Evolutionary conservation across 2,329 filamentous ascomycete species (phyloP).

Genomic region (Microsporum audouinii): DNA sequence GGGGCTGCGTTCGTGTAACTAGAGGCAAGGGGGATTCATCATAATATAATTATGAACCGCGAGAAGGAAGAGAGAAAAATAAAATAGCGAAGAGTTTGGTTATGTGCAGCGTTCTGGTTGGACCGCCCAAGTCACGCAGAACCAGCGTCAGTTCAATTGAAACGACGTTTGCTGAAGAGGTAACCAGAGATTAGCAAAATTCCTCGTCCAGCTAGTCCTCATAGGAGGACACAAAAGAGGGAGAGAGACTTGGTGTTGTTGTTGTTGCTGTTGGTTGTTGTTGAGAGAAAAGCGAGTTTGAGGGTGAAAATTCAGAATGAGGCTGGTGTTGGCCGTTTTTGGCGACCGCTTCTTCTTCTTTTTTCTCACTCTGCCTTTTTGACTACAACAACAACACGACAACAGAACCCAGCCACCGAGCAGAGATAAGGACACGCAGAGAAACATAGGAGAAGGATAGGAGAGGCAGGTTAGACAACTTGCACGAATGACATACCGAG

Average conservation of each 20-base stretch:
- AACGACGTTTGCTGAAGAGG: background rate
- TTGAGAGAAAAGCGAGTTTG: background rate
- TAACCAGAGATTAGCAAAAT: background rate
- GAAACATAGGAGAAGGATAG: background rate
- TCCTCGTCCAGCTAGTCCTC: background rate
- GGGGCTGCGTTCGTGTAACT: conserved; percentile 2
- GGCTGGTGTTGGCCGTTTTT: background rate
- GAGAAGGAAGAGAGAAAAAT: background rate
- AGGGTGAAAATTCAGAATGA: conserved; percentile 5
- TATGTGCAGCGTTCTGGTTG: background rate
- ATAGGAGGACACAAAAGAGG: background rate
- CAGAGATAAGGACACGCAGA: background rate
- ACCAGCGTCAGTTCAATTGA: background rate
- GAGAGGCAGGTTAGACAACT: background rate
- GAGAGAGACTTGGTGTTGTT: background rate
- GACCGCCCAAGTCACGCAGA: background rate
- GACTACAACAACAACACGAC: background rate
- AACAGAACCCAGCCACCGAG: background rate
- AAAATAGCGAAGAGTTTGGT: background rate
- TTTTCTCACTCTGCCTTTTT: background rate
- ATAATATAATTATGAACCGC: background rate
- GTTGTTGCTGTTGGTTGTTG: background rate
- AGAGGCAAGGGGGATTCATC: background rate
- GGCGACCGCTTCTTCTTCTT: background rate
- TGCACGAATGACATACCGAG: background rate